Evolutionary conservation across 2,329 filamentous ascomycete species (phyloP), one percentile per base, ranked within the genome.

Genomic region (Aspergillus oerlinghausenensis): DNA sequence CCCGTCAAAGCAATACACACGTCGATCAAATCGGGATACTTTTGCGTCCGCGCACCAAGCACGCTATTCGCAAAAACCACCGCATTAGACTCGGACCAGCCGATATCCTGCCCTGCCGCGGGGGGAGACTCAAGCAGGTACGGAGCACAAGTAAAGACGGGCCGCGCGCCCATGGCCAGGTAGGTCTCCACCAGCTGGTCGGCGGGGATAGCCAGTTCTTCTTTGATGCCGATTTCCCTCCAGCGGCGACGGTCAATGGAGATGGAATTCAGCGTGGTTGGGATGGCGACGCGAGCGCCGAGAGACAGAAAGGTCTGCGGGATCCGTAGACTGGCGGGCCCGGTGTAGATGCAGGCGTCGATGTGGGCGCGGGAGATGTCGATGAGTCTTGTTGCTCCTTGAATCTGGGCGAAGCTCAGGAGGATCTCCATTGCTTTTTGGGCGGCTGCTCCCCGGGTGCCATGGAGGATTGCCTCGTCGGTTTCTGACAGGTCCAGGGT

Each of bases 1-100:
- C 78, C 77, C 0, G 77, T 79, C 49, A 80, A 54, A 0, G 76
- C 77, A 38, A 79, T 76, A 43, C 67, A 73, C 5, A 78, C 68
- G 32, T 80, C 77, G 2, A 80, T 66, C 38, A 74, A 76, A 51
- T 79, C 77, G 0, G 78, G 78, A 55, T 77, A 79, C 55, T 80
- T 80, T 54, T 73, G 70, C 0, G 77, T 79, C 21, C 69, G 68
- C 0, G 77, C 76, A 0, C 76, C 77, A 0, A 80, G 68, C 0
- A 79, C 73, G 54, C 76, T 79, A 45, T 80, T 80, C 1, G 77
- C 75, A 55, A 70, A 79, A 0, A 79, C 73, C 0, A 79, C 77
- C 0, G 76, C 78, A 56, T 79, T 79, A 0, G 76, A 79, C 58
- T 79, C 77, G 0, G 72, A 75, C 75, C 77, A 79, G 0, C 67